Evolutionary conservation across 192 early-diverging fungal species (phyloP), one percentile per base, ranked within the genome.

Genomic region (Entomortierella beljakovae): DNA sequence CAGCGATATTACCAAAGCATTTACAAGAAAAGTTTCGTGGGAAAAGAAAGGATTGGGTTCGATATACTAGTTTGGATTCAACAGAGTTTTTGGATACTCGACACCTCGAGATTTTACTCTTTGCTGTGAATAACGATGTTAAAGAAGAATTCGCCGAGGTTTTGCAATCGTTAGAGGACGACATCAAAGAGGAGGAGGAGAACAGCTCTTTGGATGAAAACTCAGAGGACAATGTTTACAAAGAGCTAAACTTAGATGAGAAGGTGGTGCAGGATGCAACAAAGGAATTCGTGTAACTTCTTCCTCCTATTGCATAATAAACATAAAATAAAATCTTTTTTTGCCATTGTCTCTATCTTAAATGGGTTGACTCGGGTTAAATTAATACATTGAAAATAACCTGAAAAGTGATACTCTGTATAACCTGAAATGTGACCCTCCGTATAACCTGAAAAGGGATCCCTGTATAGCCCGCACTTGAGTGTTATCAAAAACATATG

Each of bases 11-110:
- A 9, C 68, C 68, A 10, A 51, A 70, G 28, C 68, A 70, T 34
- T 25, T 70, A 20, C 68, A 70, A 38, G 57, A 60, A 9, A 60
- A 61, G 38, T 70, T 70, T 43, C 46, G 34, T 2, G 68, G 68
- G 8, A 37, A 52, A 22, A 46, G 68, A 6, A 58, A 70, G 31
- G 68, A 70, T 15, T 18, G 51, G 23, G 68, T 70, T 18, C 68
- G 68, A n/a, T 61, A 60, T 37, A 15, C 57, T 11, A 34, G 48
- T 22, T 6, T 70, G 25, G 68, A 70, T 43, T 31, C 57, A 7
- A 16, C 22, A 1, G 68, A 61, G 37, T 70, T 70, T 34, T 42
- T 70, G 49, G 58, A 70, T 40, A 31, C 53, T 0, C 35, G 6
- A 2, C 34, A 61, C 43, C 20, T 52, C 16, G 68, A 70, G 35